These are phyloP conservation scores for Globomyces sp. DNA, from an alignment of 371 early-diverging fungal genomes.

Conservation along the genomic window DNA sequence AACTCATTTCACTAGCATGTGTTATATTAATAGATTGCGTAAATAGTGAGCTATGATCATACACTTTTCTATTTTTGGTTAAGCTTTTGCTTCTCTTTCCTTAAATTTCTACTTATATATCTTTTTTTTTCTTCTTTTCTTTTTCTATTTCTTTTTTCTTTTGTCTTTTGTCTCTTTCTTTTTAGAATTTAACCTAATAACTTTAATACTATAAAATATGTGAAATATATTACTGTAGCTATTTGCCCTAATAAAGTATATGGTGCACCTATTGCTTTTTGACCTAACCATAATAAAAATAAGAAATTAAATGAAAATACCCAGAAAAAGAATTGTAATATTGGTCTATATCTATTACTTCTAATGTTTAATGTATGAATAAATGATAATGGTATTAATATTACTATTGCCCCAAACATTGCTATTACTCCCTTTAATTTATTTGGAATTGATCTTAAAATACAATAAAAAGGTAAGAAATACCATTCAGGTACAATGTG, in stretches of 20 bases:
- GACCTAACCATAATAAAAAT: conserved; percentile 57
- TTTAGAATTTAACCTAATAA: conserved; percentile 23
- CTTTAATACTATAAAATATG: conserved; percentile 53
- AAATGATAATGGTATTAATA: conserved; percentile 54
- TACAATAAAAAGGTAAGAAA: conserved; percentile 50
- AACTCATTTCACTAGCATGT: conserved; percentile 33
- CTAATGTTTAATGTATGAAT: conserved; percentile 52
- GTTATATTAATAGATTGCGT: conserved; percentile 37
- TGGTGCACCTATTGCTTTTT: conserved; percentile 56
- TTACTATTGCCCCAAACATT: conserved; percentile 56
- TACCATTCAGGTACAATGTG: conserved; percentile 42
- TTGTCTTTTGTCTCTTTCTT: too few relatives aligned
- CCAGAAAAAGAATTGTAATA: conserved; percentile 60
- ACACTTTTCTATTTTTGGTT: conserved; percentile 26
- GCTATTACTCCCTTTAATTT: conserved; percentile 52
- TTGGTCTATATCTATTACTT: conserved; percentile 59
- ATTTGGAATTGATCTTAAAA: conserved; percentile 52
- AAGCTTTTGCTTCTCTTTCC: conserved; percentile 4
- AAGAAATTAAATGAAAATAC: conserved; percentile 62
- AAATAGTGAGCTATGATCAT: conserved; percentile 41
- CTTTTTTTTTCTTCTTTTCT: too few relatives aligned
- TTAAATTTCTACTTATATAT: conserved; percentile 6
- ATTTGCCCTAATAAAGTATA: conserved; percentile 53
- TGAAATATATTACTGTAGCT: conserved; percentile 59
- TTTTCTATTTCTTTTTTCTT: too few relatives aligned